Base-by-base conservation (phyloP, 306 rosid species). In the Benincasa hispida region DNA sequence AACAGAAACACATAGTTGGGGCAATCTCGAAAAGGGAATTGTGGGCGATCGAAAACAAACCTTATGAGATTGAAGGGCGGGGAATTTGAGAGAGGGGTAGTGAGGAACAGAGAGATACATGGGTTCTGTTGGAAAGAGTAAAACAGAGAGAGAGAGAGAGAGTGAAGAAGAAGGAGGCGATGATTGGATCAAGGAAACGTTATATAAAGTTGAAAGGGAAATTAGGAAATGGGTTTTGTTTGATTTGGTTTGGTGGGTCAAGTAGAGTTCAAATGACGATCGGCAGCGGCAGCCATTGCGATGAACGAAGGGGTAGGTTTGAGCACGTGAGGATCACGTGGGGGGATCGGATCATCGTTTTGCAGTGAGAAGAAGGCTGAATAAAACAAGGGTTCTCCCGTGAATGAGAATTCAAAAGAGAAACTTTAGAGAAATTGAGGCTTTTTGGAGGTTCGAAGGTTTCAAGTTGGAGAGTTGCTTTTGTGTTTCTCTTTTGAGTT, bases 21-120 rank as follows among this genome's bases (percentile, higher is more conserved):
- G 48, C 3, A 19, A 25, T 5, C 1, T 7, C 19, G 12, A 45
- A 47, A 13, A 72, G 15, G 39, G 17, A 4, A 42, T 51, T 27
- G 25, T 24, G 14, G 53, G 21, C 5, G 48, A 39, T 3, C 32
- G 7, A 62, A 73, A 47, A 72, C 56, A 6, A 53, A 85, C 88
- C 91, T 75, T 84, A 3, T 80, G 82, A 59, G 76, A 58, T 53
- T 55, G 73, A 28, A 69, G 7, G 3, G 79, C 18, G 32, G 82
- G 82, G 5, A 86, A 48, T 72, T 78, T 87, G 72, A 76, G 65
- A 75, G 84, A 80, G 54, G 73, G 67, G 57, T 61, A 72, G 18
- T 81, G 87, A 41, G 87, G 85, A 81, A 79, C 58, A 45, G 81
- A 87, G 1, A 84, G 77, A 74, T 78, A 77, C 89, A 90, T 88